A percentile compares a stretch with the other conserved stretches of the same genome.
Conservation (phyloP, 495 filamentous ascomycete genomes). For the Thozetella sp. region DNA sequence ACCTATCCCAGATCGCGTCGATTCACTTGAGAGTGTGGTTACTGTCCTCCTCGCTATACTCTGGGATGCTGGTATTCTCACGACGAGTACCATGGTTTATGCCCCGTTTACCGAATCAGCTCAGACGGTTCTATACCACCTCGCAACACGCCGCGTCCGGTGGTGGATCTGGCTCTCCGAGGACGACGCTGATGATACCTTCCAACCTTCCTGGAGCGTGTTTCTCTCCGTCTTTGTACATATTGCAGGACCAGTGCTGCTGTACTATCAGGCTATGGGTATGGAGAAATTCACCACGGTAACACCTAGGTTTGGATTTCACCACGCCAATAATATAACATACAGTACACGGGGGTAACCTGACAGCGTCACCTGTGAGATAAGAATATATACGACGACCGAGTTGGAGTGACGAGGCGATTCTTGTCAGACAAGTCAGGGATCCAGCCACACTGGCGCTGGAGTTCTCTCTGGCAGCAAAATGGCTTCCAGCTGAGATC, state of each 20-base stretch:
- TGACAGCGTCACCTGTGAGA: neutral
- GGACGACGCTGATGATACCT: neutral
- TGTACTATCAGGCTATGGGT: neutral
- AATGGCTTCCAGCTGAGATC: neutral
- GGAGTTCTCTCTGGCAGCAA: neutral
- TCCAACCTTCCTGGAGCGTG: neutral
- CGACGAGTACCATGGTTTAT: neutral
- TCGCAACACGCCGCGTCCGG: neutral
- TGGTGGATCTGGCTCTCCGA: neutral
- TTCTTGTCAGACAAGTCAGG: neutral
- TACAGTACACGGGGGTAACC: neutral
- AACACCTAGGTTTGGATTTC: neutral
- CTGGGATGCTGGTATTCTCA: neutral
- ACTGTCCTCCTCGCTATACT: neutral
- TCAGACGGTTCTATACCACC: neutral
- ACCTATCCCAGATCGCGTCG: neutral
- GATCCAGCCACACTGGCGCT: neutral
- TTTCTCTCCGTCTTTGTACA: neutral
- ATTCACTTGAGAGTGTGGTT: neutral
- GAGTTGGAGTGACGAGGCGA: too few relatives aligned
- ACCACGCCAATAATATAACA: neutral
- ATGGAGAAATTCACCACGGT: neutral
- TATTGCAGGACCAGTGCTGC: neutral
- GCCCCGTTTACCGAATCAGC: neutral
- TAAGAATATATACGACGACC: too few relatives aligned